phyloP scores from a whole-genome alignment of 495 filamentous ascomycete genomes.

The Aspergillus kassunensis region DNA sequence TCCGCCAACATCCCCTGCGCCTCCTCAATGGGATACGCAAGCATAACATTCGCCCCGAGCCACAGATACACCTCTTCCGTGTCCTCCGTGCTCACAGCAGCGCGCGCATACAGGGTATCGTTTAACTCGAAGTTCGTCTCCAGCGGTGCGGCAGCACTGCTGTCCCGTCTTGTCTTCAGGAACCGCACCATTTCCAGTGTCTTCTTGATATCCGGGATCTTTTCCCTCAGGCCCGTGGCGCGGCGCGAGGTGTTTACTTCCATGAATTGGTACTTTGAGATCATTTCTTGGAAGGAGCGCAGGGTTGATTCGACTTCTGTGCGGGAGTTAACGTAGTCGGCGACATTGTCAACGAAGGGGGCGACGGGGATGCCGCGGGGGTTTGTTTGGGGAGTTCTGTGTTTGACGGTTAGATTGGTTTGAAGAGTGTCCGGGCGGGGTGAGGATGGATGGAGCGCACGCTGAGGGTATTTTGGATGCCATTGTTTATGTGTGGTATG shows the following conservation, averaged over 20 bases:
- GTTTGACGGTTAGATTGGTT: neutral
- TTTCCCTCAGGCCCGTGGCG: slow-evolving; percentile 79
- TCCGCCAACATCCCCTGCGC: slow-evolving; percentile 73
- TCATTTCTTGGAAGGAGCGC: slow-evolving; percentile 97
- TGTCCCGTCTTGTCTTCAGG: slow-evolving; percentile 51
- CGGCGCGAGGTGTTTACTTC: slow-evolving; percentile 85
- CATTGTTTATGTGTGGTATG: slow-evolving; percentile 13
- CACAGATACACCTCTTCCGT: slow-evolving; percentile 95
- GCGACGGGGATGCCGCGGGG: slow-evolving; percentile 90
- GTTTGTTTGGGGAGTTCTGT: slow-evolving; percentile 57
- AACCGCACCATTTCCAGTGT: slow-evolving; percentile 93
- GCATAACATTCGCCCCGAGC: slow-evolving; percentile 98
- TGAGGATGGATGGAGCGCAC: slow-evolving; percentile 7
- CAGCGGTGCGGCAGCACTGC: slow-evolving; percentile 32
- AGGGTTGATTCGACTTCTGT: slow-evolving; percentile 86
- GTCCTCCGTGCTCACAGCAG: slow-evolving; percentile 70
- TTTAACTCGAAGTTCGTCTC: slow-evolving; percentile 95
- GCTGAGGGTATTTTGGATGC: slow-evolving; percentile 13
- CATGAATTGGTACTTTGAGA: slow-evolving; percentile 99
- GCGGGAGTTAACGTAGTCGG: slow-evolving; percentile 86
- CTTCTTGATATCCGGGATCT: slow-evolving; percentile 96
- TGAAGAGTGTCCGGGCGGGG: neutral
- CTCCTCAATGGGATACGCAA: slow-evolving; percentile 86
- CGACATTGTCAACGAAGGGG: slow-evolving; percentile 93
- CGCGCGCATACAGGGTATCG: slow-evolving; percentile 91